These are phyloP conservation scores for Colletotrichum echinochloae DNA, from an alignment of 2,329 filamentous ascomycete genomes.

Conservation along the genomic window DNA sequence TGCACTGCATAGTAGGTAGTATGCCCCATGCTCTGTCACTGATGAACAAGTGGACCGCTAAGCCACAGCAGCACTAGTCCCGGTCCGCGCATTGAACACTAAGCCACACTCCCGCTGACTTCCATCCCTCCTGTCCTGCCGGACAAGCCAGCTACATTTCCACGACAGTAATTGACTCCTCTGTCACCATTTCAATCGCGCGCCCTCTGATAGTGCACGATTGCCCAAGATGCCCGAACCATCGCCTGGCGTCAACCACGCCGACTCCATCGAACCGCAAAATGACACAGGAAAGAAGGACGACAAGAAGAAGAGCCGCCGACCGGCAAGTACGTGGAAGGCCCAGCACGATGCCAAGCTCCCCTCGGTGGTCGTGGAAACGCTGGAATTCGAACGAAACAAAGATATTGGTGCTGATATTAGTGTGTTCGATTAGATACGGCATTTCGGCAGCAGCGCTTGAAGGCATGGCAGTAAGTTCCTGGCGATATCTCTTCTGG, in stretches of 20 bases:
- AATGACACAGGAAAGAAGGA: conserved; percentile 63
- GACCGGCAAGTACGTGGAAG: conserved; percentile 82
- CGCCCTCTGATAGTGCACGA: conserved; percentile 28
- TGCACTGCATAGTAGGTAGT: neutral
- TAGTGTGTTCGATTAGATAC: conserved; percentile 72
- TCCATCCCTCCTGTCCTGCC: conserved; percentile 26
- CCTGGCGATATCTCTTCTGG: conserved; percentile 49
- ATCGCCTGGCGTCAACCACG: conserved; percentile 57
- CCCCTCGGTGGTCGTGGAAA: conserved; percentile 27
- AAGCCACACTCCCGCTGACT: conserved; percentile 39
- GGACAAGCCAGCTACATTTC: conserved; percentile 3
- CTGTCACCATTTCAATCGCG: conserved; percentile 32
- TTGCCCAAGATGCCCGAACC: conserved; percentile 60
- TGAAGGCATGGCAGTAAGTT: conserved; percentile 98
- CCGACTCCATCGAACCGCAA: conserved; percentile 67
- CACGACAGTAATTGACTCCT: conserved; percentile 17
- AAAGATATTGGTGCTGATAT: conserved; percentile 26
- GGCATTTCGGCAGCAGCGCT: conserved; percentile 93
- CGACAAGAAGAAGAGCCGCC: conserved; percentile 90
- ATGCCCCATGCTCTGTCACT: conserved; percentile 1
- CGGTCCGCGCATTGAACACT: conserved; percentile 20
- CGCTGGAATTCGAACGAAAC: neutral
- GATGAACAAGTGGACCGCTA: conserved; percentile 29
- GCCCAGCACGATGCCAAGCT: conserved; percentile 29
- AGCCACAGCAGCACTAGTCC: conserved; percentile 38